phyloP scores from a whole-genome alignment of 2,329 filamentous ascomycete genomes.

The Simplicillium aogashimaense region DNA sequence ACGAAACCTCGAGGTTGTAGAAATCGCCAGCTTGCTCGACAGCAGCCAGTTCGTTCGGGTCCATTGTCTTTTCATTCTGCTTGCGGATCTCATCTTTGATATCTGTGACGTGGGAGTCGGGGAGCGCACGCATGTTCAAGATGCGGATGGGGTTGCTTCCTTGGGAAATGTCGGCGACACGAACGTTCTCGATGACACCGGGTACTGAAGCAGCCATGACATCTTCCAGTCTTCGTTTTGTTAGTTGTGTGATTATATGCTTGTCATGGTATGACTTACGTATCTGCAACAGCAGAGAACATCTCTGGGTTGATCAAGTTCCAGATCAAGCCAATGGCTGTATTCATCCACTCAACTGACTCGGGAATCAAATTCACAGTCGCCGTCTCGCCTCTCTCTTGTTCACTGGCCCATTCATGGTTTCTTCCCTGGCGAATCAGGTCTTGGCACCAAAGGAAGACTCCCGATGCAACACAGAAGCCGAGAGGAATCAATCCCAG shows the following conservation, averaged over 20 bases:
- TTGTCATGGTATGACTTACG: slow-evolving; percentile 22
- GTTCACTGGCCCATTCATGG: slow-evolving; percentile 80
- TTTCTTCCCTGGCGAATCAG: slow-evolving; percentile 73
- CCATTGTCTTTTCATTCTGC: slow-evolving; percentile 70
- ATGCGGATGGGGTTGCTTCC: slow-evolving; percentile 85
- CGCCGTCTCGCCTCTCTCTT: slow-evolving; percentile 74
- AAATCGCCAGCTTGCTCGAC: slow-evolving; percentile 86
- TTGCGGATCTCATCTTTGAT: slow-evolving; percentile 73
- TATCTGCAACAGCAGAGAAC: slow-evolving; percentile 88
- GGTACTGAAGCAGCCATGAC: slow-evolving; percentile 96
- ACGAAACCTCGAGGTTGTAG: slow-evolving; percentile 84
- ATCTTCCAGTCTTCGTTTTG: slow-evolving; percentile 40
- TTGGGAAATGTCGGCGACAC: slow-evolving; percentile 90
- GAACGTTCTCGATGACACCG: slow-evolving; percentile 83
- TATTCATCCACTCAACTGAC: slow-evolving; percentile 95
- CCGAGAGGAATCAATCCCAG: slow-evolving; percentile 68
- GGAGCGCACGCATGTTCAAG: slow-evolving; percentile 75
- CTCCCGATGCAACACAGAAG: slow-evolving; percentile 61
- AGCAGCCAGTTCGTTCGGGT: slow-evolving; percentile 77
- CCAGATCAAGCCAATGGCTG: slow-evolving; percentile 75
- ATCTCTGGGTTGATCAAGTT: slow-evolving; percentile 90
- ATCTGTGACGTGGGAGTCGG: slow-evolving; percentile 61
- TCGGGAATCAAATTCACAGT: slow-evolving; percentile 85
- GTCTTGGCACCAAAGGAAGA: slow-evolving; percentile 87
- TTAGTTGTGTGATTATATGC: neutral